phyloP scores from a whole-genome alignment of 192 early-diverging fungal species.

The Entomortierella parvispora region DNA sequence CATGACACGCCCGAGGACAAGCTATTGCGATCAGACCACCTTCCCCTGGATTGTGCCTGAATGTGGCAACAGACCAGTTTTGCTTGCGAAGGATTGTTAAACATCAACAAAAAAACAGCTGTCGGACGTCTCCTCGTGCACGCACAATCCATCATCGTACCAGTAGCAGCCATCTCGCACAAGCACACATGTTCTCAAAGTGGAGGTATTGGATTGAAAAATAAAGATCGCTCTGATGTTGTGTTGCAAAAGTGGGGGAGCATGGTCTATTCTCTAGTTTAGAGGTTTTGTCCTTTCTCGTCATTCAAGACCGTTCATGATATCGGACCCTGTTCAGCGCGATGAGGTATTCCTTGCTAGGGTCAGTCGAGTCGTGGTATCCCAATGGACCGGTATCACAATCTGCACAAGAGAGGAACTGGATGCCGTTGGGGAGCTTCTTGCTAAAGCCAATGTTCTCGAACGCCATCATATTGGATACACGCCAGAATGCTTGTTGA shows the following conservation, averaged over 20 bases:
- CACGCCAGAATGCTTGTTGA: conserved; percentile 63
- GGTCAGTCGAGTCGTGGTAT: conserved; percentile 63
- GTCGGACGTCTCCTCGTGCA: no score
- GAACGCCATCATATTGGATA: conserved; percentile 77
- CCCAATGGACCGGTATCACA: conserved; percentile 81
- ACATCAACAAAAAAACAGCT: no score
- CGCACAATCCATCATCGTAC: no score
- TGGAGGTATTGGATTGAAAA: no score
- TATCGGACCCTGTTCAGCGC: conserved; percentile 71
- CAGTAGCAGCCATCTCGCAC: no score
- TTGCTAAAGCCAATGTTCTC: conserved; percentile 83
- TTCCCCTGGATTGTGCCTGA: neutral
- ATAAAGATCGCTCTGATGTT: no score
- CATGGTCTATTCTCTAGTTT: neutral
- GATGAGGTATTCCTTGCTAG: conserved; percentile 67
- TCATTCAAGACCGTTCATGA: conserved; percentile 20
- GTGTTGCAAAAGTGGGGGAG: no score
- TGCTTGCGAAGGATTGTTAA: neutral
- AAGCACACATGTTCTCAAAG: no score
- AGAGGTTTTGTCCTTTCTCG: neutral
- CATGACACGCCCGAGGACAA: no score
- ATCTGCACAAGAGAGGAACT: conserved; percentile 80
- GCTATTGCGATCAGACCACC: neutral
- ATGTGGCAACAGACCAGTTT: no score
- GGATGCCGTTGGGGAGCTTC: conserved; percentile 58